A percentile compares a stretch with the other conserved stretches of the same genome.
phyloP scores from a whole-genome alignment of 2,329 filamentous ascomycete genomes.

The Clathrospora elynae region DNA sequence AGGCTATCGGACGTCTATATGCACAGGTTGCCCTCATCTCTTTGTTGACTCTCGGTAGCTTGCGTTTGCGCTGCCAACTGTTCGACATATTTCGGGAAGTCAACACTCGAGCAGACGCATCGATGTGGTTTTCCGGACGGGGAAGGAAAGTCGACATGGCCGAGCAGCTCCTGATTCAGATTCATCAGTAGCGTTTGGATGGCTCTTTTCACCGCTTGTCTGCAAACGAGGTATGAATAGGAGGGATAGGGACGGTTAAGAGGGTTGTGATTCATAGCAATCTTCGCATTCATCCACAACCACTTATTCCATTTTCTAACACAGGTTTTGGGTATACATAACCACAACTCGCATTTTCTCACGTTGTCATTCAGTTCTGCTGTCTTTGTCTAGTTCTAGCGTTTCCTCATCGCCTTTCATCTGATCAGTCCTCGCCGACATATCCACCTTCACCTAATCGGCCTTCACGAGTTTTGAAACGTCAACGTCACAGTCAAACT shows the following conservation, averaged over 20 bases:
- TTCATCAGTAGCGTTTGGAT: slow-evolving; percentile 12
- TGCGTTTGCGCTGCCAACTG: slow-evolving; percentile 16
- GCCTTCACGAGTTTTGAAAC: too few species aligned
- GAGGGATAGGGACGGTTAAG: slow-evolving; percentile 7
- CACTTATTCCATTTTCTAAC: background rate
- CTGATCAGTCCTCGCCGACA: too few species aligned
- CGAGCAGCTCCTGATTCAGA: slow-evolving; percentile 8
- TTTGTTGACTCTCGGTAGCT: slow-evolving; percentile 5
- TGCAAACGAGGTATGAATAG: background rate
- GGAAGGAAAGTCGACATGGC: slow-evolving; percentile 19
- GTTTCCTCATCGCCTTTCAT: too few species aligned
- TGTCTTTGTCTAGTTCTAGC: too few species aligned
- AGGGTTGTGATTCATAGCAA: background rate
- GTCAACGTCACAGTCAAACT: too few species aligned
- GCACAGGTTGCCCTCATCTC: background rate
- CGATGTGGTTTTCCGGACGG: slow-evolving; percentile 14
- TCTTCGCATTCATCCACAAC: background rate
- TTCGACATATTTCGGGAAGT: slow-evolving; percentile 8
- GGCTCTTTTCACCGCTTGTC: slow-evolving; percentile 19
- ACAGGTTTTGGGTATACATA: too few species aligned
- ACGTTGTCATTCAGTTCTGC: too few species aligned
- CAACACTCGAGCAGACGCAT: slow-evolving; percentile 6
- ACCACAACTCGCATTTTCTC: too few species aligned
- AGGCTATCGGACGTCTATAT: background rate
- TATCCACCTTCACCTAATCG: too few species aligned